A percentile compares a stretch with the other conserved stretches of the same genome.
Conservation (phyloP, 768 basidiomycete genomes). For the Megacollybia marginata region DNA sequence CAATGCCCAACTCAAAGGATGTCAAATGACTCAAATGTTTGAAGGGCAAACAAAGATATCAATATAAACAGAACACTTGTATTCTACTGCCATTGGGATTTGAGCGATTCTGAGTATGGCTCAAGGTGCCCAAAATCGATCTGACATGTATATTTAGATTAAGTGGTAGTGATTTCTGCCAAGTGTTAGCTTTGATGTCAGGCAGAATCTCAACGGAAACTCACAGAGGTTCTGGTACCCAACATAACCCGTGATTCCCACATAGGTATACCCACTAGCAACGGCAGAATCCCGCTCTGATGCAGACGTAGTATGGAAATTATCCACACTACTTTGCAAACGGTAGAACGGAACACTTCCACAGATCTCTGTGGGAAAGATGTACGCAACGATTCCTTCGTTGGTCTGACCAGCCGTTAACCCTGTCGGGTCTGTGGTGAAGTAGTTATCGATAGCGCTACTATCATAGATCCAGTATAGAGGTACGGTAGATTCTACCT, state of each 20-base stretch:
- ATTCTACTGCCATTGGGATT: too few relatives aligned
- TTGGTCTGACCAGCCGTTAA: not conserved
- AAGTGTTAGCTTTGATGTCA: too few relatives aligned
- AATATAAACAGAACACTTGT: too few relatives aligned
- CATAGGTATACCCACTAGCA: not conserved
- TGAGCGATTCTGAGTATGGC: too few relatives aligned
- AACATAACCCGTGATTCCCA: not conserved
- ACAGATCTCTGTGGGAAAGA: constrained; percentile 5
- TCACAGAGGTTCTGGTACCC: not conserved
- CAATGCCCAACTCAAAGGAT: too few relatives aligned
- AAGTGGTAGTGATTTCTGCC: too few relatives aligned
- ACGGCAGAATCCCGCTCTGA: not conserved
- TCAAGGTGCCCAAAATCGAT: too few relatives aligned
- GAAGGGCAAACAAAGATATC: too few relatives aligned
- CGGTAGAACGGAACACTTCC: constrained; percentile 5
- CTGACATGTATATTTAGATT: too few relatives aligned
- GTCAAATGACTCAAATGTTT: too few relatives aligned
- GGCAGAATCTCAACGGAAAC: not conserved
- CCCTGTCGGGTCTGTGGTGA: not conserved
- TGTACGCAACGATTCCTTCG: not conserved
- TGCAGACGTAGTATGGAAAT: not conserved
- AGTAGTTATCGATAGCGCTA: not conserved
- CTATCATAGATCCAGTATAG: not conserved
- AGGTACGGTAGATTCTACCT: constrained; percentile 2
- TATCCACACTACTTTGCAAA: not conserved